Base-by-base conservation (phyloP, 2,329 filamentous ascomycete genomes). In the Pseudopithomyces maydicus region DNA sequence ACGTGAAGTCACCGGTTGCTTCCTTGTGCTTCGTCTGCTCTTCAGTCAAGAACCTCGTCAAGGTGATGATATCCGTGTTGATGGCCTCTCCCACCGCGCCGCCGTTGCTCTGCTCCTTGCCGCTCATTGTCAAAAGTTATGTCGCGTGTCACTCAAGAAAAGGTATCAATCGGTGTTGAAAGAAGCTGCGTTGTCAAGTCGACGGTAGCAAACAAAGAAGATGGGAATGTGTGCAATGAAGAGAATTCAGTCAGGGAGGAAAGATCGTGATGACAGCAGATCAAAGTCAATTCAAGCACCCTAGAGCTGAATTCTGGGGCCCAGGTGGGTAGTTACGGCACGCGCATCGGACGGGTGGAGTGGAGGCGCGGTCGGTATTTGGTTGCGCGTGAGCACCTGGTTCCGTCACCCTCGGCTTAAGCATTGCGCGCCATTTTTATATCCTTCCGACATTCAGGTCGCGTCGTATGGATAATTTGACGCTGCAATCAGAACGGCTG, bases 1-100 rank as follows among this genome's bases (percentile, higher is more conserved):
- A 97, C 92, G 95, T 99, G 81, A 99, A 99, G 81, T 99, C 95
- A 81, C 95, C 95, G 14, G 93, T 97, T 52, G 95, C 95, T 77
- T 98, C 92, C 75, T 90, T 89, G 81, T 96, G 88, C 79, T 97
- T 97, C 61, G 84, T 80, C 78, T 99, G 95, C 81, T 97, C 93
- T 82, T 99, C 95, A 29, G 92, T 98, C 70, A 99, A 85, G 84
- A 95, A 97, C 61, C 95, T 87, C 41, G 95, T 97, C 69, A 99
- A 87, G 54, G 95, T 98, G 74, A 98, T 85, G 74, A 99, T 98
- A 78, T 97, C 87, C 61, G 91, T 96, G 84, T 98, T 97, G 81
- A 99, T 88, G 77, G 90, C 89, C 67, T 80, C 74, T 57, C 82
- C 83, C 35, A 82, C 82, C 55, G 83, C 82, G 67, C 86, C 81